These are phyloP conservation scores for Cytidiella melzeri DNA, from an alignment of 768 basidiomycete genomes.

Conservation along the genomic window DNA sequence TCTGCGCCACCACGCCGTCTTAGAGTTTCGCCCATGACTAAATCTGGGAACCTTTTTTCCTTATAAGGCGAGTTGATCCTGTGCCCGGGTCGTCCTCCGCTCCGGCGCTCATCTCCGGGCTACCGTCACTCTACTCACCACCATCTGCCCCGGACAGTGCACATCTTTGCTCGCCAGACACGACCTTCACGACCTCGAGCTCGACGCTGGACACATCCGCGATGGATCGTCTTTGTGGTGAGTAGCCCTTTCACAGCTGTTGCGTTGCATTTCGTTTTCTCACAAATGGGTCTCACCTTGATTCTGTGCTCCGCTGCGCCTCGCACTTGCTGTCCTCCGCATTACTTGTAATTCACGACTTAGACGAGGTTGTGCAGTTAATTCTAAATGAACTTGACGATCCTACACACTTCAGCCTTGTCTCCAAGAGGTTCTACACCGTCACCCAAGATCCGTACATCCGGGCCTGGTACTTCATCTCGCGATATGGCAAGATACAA, in stretches of 20 bases:
- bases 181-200: constrained; percentile 6
- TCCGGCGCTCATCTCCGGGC: constrained; percentile 2
- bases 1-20: background rate
- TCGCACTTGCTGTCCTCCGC: constrained; percentile 1
- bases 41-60: too few relatives aligned
- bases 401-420: constrained; percentile 51
- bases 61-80: background rate
- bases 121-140: constrained; percentile 10
- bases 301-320: background rate
- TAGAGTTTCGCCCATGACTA: background rate
- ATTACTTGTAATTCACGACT: constrained; percentile 3
- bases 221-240: constrained; percentile 68
- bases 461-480: constrained; percentile 72
- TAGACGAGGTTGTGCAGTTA: constrained; percentile 64
- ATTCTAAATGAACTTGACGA: constrained; percentile 68
- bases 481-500: constrained; percentile 62
- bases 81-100: background rate
- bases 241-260: constrained; percentile 22
- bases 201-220: background rate
- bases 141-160: constrained; percentile 11
- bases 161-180: constrained; percentile 3
- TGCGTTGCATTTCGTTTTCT: background rate
- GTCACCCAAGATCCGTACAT: constrained; percentile 73
- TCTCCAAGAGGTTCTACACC: constrained; percentile 50
- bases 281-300: background rate